phyloP scores from a whole-genome alignment of 1,139 yeast species.

The Scheffersomyces illinoinensis region DNA sequence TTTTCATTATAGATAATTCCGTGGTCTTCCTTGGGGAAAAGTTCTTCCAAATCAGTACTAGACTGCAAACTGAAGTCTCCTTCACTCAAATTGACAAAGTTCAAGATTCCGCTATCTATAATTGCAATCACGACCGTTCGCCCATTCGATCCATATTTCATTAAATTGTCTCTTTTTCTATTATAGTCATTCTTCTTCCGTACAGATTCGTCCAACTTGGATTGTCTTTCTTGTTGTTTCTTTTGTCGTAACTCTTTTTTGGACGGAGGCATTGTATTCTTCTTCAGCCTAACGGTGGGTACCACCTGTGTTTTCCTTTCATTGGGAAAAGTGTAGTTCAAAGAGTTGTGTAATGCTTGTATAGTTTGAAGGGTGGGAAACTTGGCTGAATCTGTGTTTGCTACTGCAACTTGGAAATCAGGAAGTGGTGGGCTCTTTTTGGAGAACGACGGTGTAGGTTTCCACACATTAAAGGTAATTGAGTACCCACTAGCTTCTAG shows the following conservation, averaged over 20 bases:
- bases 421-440: constrained; percentile 65
- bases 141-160: constrained; percentile 43
- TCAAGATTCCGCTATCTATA: constrained; percentile 71
- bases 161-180: constrained; percentile 26
- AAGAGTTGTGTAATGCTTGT: constrained; percentile 27
- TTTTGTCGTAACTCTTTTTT: constrained; percentile 20
- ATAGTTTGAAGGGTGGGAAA: constrained; percentile 56
- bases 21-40: constrained; percentile 16
- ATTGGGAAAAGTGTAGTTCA: constrained; percentile 14
- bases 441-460: constrained; percentile 70
- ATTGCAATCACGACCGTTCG: constrained; percentile 61
- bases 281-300: constrained; percentile 7
- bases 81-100: constrained; percentile 61
- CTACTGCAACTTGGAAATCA: constrained; percentile 70
- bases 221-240: constrained; percentile 26
- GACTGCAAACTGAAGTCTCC: constrained; percentile 54
- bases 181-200: constrained; percentile 28
- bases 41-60: constrained; percentile 12
- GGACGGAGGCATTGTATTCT: constrained; percentile 11
- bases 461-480: constrained; percentile 74
- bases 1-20: constrained; percentile 19
- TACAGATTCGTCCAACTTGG: constrained; percentile 24
- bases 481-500: not conserved
- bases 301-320: constrained; percentile 3
- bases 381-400: constrained; percentile 46